A percentile compares a stretch with the other conserved stretches of the same genome.
Evolutionary conservation across 257 asterid genomes (phyloP).

Genomic region (Lithospermum erythrorhizon): DNA sequence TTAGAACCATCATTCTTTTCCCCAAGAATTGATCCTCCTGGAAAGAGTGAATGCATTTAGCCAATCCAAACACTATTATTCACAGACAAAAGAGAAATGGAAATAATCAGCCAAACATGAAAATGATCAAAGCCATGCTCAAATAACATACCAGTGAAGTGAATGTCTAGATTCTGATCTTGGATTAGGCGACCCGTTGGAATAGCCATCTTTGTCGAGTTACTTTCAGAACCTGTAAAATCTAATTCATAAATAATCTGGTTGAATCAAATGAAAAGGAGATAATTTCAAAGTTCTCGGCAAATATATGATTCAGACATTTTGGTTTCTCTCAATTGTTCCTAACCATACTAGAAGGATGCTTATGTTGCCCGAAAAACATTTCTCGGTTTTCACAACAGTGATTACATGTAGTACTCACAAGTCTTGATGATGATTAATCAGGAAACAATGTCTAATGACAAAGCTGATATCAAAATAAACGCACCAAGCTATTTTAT

Average conservation of each 20-base stretch:
- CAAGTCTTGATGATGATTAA: neutral
- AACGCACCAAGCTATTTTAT: too few species aligned
- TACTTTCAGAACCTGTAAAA: neutral
- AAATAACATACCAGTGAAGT: slow-evolving; percentile 40
- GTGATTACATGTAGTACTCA: neutral
- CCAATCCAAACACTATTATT: neutral
- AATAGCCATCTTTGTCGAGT: slow-evolving; percentile 44
- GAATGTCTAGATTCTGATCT: slow-evolving; percentile 62
- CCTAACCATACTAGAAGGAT: neutral
- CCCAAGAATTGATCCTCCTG: slow-evolving; percentile 36
- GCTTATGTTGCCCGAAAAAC: neutral
- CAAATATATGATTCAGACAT: too few species aligned
- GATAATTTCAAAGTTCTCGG: too few species aligned
- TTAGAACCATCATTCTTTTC: slow-evolving; percentile 34
- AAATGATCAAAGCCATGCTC: neutral
- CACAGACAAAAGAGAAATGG: neutral
- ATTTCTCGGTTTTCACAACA: neutral
- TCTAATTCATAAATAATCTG: neutral
- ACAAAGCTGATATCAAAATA: too few species aligned
- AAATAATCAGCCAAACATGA: neutral
- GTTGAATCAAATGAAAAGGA: too few species aligned
- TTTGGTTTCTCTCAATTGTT: neutral
- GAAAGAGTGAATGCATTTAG: neutral
- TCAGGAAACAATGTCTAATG: too few species aligned
- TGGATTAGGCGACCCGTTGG: slow-evolving; percentile 43